Evolutionary conservation across 768 basidiomycete genomes (phyloP).

Genomic region (Trametes gibbosa): DNA sequence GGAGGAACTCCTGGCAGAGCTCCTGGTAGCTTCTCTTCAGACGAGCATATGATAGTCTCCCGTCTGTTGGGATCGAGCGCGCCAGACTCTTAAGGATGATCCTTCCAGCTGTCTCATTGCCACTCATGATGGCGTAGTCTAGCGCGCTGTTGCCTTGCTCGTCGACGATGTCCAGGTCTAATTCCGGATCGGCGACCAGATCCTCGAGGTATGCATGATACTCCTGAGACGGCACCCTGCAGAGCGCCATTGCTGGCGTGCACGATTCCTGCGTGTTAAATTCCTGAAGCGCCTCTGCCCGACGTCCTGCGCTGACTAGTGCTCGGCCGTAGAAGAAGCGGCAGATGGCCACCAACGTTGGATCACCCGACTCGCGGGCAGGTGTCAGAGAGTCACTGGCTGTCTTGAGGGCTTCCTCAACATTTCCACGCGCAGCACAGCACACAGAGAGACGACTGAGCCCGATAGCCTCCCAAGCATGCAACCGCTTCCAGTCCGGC

Average conservation of each 20-base stretch:
- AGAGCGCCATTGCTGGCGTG: neutral
- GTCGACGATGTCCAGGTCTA: neutral
- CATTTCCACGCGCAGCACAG: neutral
- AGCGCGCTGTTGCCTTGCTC: neutral
- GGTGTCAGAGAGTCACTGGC: neutral
- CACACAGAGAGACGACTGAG: neutral
- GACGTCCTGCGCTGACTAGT: neutral
- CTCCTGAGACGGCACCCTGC: neutral
- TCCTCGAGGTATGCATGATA: neutral
- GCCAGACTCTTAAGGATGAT: neutral
- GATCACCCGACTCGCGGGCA: neutral
- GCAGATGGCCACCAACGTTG: neutral
- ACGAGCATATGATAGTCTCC: neutral
- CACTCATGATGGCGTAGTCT: neutral
- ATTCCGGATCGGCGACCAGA: neutral
- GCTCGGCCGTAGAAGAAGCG: neutral
- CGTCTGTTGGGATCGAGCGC: neutral
- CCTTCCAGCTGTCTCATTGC: neutral
- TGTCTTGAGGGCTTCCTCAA: neutral
- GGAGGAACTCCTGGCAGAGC: neutral
- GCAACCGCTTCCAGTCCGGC: neutral
- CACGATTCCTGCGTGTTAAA: neutral
- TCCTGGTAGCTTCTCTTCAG: neutral
- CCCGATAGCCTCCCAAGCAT: neutral
- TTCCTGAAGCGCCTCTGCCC: neutral